Base-by-base conservation (phyloP, 2,329 filamentous ascomycete genomes). In the Aspergillus sp. region DNA sequence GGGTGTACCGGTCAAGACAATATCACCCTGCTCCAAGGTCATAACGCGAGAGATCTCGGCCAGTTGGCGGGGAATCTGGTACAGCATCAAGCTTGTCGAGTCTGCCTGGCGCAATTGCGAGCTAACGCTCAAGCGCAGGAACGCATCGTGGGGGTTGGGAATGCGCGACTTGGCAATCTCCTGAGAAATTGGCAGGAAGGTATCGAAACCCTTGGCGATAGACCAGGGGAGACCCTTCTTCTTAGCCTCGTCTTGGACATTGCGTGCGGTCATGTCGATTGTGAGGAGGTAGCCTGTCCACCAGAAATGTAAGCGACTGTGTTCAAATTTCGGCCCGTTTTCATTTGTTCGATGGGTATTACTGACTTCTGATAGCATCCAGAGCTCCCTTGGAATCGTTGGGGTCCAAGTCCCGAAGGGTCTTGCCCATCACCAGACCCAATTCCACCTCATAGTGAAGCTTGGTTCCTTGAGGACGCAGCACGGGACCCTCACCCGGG, bases 221-320 rank as follows among this genome's bases (percentile, higher is more conserved):
- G 84, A 83, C 93, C 93, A 98, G 6, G 93, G 93, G 11, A 97
- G 82, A 31, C 93, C 90, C 76, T 93, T 95, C 72, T 86, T 89
- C 81, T 97, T 98, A 53, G 91, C 91, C 73, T 96, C 90, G 58
- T 95, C 88, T 71, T 98, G 93, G 6, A 88, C 81, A 68, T 97
- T 97, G 53, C 93, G 86, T 1, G 87, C 93, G 7, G 93, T 98
- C 88, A 98, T 94, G 71, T 98, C 93, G 60, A 98, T 96, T 56
- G 87, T 83, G 37, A 97, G 77, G 53, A 91, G 80, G 68, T 97
- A 98, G 59, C 82, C 88, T 89, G 47, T 44, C 4, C 7, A 37
- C 6, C 1, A 13, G 12, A 13, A 13, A 12, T 10, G 36, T 9
- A 10, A 38, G 19, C 19, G 19, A 19, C 19, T 19, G 19, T 19